Evolutionary conservation across 2,329 filamentous ascomycete species (phyloP).

Genomic region (Cladophialophora yegresii): DNA sequence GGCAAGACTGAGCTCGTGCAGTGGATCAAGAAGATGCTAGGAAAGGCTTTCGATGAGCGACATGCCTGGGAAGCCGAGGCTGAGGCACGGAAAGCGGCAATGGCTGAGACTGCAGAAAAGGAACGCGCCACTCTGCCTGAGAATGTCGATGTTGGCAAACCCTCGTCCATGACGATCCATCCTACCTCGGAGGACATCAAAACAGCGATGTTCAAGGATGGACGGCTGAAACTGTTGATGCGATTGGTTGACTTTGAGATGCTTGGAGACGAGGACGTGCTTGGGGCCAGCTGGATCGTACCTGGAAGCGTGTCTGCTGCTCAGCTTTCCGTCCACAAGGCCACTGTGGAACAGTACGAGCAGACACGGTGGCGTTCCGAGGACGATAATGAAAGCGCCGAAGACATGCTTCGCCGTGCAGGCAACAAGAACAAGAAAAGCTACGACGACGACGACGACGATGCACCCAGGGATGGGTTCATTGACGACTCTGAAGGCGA

Average conservation of each 20-base stretch:
- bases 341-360: conserved; percentile 74
- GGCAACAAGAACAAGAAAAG: conserved; percentile 36
- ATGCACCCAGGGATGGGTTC: conserved; percentile 55
- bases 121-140: conserved; percentile 34
- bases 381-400: conserved; percentile 67
- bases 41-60: conserved; percentile 69
- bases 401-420: conserved; percentile 77
- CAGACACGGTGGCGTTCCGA: conserved; percentile 77
- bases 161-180: conserved; percentile 39
- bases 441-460: conserved; percentile 41
- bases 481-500: conserved; percentile 68
- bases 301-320: conserved; percentile 66
- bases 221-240: conserved; percentile 82
- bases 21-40: conserved; percentile 76
- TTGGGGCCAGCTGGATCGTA: conserved; percentile 76
- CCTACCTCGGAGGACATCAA: conserved; percentile 45
- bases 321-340: conserved; percentile 67
- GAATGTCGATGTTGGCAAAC: conserved; percentile 37
- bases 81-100: conserved; percentile 48
- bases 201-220: conserved; percentile 82
- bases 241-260: conserved; percentile 70
- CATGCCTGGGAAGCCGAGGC: conserved; percentile 75
- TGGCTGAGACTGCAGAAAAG: conserved; percentile 23
- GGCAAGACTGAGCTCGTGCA: conserved; percentile 72
- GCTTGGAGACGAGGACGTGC: conserved; percentile 67